Evolutionary conservation across 441 rosid species (phyloP), one percentile per base, ranked within the genome.

Genomic region (Pelargonium citronellum): DNA sequence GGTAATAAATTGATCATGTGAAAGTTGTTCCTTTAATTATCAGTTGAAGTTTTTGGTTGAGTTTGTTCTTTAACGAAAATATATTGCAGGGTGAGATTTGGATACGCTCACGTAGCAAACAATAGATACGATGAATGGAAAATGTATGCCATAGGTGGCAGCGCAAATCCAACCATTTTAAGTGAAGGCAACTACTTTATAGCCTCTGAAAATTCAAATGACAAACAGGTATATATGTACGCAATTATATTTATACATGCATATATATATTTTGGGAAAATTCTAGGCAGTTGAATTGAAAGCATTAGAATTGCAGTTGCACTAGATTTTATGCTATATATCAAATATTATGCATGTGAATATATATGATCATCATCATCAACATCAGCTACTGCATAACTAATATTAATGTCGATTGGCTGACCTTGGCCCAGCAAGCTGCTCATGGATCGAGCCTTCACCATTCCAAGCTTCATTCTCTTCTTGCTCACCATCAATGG

Each of bases 361-460:
- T n/a, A n/a, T n/a, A 22, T 22, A 22, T 22, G 24, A 22, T 22
- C 24, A 22, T 22, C 24, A 22, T 46, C 53, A 10, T 61, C 47
- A 57, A 67, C 53, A 24, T 79, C 79, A 19, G 71, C 60, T 0
- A 64, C 66, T 51, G 69, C 64, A 37, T 10, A 11, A 11, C 4
- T 8, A 11, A 11, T 13, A 46, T 22, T 22, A 22, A 46, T 46
- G 53, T 9, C 3, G 3, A 66, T 61, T 16, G 68, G 83, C 57
- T 70, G 63, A 43, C 71, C 74, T 76, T 89, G 89, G 20, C 90
- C 93, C 70, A 93, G 84, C 83, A 93, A 80, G 80, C 96, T 91
- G 81, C 91, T 93, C 41, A 93, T 88, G 0, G 97, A 93, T 73
- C 98, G 91, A 60, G 98, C 98, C 79, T 93, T 93, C 16, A 93